Conservation (phyloP, 495 filamentous ascomycete genomes). For the Hypomontagnella monticulosa region DNA sequence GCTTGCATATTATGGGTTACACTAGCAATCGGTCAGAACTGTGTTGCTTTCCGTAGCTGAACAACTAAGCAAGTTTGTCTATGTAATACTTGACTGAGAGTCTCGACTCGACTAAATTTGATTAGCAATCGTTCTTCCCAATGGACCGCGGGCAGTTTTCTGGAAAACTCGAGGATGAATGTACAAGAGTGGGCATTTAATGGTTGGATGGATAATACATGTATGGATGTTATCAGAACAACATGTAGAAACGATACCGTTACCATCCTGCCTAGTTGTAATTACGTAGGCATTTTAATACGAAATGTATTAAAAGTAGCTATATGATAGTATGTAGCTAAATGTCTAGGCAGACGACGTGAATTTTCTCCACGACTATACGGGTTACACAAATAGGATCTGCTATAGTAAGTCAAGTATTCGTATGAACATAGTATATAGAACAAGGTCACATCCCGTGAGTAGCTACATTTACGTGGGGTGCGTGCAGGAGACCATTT, state of each 20-base stretch:
- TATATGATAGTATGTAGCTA: not conserved
- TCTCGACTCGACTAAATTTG: constrained; percentile 2
- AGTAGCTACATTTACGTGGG: constrained; percentile 12
- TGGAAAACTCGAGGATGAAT: constrained; percentile 38
- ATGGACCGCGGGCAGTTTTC: constrained; percentile 31
- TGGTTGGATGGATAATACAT: constrained; percentile 33
- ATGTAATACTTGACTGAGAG: not conserved
- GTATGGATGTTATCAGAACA: not conserved
- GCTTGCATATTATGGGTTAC: constrained; percentile 6
- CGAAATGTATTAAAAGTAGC: not conserved
- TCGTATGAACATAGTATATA: not conserved
- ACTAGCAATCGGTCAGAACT: constrained; percentile 3
- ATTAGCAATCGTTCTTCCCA: not conserved
- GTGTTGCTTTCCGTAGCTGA: constrained; percentile 6
- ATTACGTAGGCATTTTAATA: constrained; percentile 21
- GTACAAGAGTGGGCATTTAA: constrained; percentile 29
- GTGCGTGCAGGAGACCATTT: constrained; percentile 29
- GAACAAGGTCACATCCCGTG: no score
- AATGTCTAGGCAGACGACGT: not conserved
- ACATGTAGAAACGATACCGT: constrained; percentile 1
- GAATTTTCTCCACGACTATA: not conserved
- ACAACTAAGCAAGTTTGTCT: not conserved
- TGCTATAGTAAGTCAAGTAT: not conserved
- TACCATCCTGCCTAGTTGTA: constrained; percentile 15
- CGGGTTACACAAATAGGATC: not conserved